Conservation (phyloP, 805 yeast genomes). For the Myxozyma neglecta region DNA sequence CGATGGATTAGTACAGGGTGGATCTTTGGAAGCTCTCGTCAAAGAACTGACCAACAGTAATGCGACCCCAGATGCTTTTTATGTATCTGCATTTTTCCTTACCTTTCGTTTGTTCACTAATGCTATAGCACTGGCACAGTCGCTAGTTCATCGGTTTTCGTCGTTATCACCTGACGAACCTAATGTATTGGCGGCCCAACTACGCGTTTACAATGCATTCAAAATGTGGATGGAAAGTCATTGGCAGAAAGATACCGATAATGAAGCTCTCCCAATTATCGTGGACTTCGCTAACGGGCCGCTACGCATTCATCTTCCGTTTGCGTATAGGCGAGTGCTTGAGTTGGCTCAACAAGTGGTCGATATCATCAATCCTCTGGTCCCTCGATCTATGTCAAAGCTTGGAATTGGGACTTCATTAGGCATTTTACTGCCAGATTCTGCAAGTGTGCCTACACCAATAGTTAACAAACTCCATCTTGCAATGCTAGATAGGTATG, state of each 20-base stretch:
- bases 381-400: slow-evolving; percentile 32
- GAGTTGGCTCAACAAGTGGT: slow-evolving; percentile 19
- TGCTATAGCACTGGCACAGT: slow-evolving; percentile 58
- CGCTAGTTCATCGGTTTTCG: slow-evolving; percentile 64
- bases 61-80: slow-evolving; percentile 53
- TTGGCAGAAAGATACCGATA: slow-evolving; percentile 50
- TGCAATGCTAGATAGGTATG: slow-evolving; percentile 12
- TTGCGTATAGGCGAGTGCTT: slow-evolving; percentile 19
- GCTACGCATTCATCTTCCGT: slow-evolving; percentile 10
- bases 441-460: slow-evolving; percentile 31
- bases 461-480: slow-evolving; percentile 23
- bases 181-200: slow-evolving; percentile 18
- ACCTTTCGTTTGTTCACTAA: slow-evolving; percentile 75
- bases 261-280: slow-evolving; percentile 30
- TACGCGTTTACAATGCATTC: slow-evolving; percentile 59
- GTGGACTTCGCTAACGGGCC: slow-evolving; percentile 27
- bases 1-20: slow-evolving; percentile 77
- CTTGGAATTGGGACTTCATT: slow-evolving; percentile 19
- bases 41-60: slow-evolving; percentile 79
- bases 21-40: slow-evolving; percentile 72
- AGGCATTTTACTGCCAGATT: slow-evolving; percentile 28
- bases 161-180: slow-evolving; percentile 27
- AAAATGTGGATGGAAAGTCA: slow-evolving; percentile 87
- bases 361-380: slow-evolving; percentile 12
- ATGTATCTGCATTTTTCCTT: slow-evolving; percentile 66